phyloP scores from a whole-genome alignment of 352 stramenopile genomes.

The Blastocystis sp. region DNA sequence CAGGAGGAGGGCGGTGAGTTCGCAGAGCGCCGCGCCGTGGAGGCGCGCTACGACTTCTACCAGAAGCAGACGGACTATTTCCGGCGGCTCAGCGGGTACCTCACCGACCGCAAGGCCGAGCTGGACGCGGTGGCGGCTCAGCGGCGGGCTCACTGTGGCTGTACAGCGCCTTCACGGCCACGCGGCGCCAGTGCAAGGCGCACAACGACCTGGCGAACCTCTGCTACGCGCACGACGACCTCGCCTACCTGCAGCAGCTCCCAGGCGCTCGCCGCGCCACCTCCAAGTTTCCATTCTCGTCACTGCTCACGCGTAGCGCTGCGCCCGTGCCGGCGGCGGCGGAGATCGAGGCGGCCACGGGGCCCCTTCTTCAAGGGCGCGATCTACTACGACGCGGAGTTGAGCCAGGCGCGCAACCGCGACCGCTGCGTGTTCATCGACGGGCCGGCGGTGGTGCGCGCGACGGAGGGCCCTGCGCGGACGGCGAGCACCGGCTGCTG shows the following conservation, averaged over 20 bases:
- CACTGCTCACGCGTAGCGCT: not conserved
- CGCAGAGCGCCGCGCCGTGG: not conserved
- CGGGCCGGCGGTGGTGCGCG: conserved; percentile 14
- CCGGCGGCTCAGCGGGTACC: conserved; percentile 45
- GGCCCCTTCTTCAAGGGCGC: conserved; percentile 14
- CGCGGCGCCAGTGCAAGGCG: too few species aligned
- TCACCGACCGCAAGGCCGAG: conserved; percentile 4
- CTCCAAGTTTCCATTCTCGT: not conserved
- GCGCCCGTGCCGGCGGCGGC: not conserved
- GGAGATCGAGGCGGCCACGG: not conserved
- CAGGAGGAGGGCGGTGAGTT: conserved; percentile 10
- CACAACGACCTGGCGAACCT: too few species aligned
- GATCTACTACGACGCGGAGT: conserved; percentile 19
- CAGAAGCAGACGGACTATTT: conserved; percentile 32
- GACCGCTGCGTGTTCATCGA: conserved; percentile 46
- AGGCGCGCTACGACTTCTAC: conserved; percentile 55
- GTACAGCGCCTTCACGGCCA: too few species aligned
- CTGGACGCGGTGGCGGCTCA: not conserved
- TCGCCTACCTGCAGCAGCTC: conserved; percentile 14
- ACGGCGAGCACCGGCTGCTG: conserved; percentile 5
- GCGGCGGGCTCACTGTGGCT: not conserved
- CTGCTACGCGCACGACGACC: conserved; percentile 39
- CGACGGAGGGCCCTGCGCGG: not conserved
- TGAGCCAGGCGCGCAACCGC: conserved; percentile 25
- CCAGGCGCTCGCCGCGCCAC: not conserved